Evolutionary conservation across 805 yeast species (phyloP), one percentile per base, ranked within the genome.

Genomic region (Ogataea degrootiae): DNA sequence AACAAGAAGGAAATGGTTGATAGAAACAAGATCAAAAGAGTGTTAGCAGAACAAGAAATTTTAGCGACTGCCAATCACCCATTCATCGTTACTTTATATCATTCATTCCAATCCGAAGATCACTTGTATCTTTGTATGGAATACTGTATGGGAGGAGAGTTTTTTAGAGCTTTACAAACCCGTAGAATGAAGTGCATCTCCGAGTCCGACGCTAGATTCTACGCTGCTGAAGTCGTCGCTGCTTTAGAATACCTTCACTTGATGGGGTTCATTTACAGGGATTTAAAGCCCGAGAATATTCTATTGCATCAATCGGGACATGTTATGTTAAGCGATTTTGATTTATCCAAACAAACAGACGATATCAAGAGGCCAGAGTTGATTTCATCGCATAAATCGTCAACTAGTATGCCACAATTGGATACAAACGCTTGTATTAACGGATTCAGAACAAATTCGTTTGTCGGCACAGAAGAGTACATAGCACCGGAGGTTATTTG

Each of bases 121-220:
- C 82, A 87, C 61, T 68, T 94, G 11, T 94, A 90, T 58, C 76
- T 94, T 37, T 94, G 99, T 68, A 92, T 95, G 96, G 99, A 94
- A 65, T 94, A 92, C 61, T 94, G 99, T 62, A 89, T 94, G 90
- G 99, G 99, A 31, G 99, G 99, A 41, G 99, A 95, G 68, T 94
- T 94, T 60, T 94, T 94, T 73, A 73, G 98, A 50, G 99, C 98
- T 0, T 69, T 94, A 45, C 99, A 94, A 67, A 90, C 97, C 0
- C 75, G 97, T 51, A 84, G 82, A 51, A 80, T 89, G 46, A 88
- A 90, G 62, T 87, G 96, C 55, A 84, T 94, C 14, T 72, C 80
- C 19, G 99, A 94, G 65, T 78, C 73, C 29, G 98, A 91, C 64
- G 98, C 99, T 2, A 75, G 82, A 48, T 94, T 94, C 63, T 94